Base-by-base conservation (phyloP, 805 yeast genomes). In the Kodamaea neixiangensis region DNA sequence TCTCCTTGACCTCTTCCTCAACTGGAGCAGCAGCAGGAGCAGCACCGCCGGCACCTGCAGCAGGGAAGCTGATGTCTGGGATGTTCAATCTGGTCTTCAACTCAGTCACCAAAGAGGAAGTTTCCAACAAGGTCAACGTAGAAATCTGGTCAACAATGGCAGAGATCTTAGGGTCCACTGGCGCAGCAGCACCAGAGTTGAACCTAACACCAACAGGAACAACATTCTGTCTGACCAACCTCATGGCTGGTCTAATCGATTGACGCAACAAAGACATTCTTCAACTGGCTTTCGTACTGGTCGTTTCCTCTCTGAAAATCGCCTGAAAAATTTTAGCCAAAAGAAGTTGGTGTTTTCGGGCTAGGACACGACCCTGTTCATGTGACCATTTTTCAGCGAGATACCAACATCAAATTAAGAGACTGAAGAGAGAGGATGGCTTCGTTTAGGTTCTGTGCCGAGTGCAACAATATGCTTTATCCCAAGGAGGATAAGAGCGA, bases 391-490 rank as follows among this genome's bases (percentile, higher is more conserved):
- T 33, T 21, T 42, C 37, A 43, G 31, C 22, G 18, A 19, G 13
- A 44, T 18, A 29, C 13, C 21, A 44, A 44, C 31, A 25, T 25
- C 11, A 7, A 25, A 6, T 5, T 10, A 15, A 40, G 21, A 40
- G 29, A 15, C 3, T 21, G 21, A 17, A 37, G 21, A 37, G 18
- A 34, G 38, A 37, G 41, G 48, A 89, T 89, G 96, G 90, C 96
- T 62, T 90, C 97, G 48, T 93, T 94, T 73, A 81, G 97, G 67
- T 93, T 93, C 77, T 93, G 99, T 71, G 85, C 94, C 62, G 96
- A 93, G 66, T 93, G 96, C 81, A 94, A 94, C 80, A 94, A 94
- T 68, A 94, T 94, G 99, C 80, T 94, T 72, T 94, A 94, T 68
- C 99, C 99, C 17, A 83, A 89, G 59, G 99, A 94, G 75, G 98